Evolutionary conservation across 768 basidiomycete species (phyloP), one percentile per base, ranked within the genome.

Genomic region (Boletus sp.): DNA sequence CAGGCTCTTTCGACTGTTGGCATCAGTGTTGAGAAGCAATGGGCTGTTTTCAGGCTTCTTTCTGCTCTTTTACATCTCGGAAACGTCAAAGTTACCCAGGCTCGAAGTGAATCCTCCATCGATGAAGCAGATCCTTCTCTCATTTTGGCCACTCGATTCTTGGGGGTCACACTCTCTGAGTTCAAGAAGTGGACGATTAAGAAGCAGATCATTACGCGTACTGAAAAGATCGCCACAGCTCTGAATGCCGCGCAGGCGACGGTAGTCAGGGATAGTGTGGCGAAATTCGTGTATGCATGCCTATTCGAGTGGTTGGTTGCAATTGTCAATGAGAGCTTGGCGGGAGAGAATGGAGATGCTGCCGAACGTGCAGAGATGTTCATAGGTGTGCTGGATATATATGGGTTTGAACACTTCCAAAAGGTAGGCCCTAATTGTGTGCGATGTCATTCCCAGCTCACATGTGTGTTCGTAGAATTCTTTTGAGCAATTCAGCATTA

Each of bases 151-250:
- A 94, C 94, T 2, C 85, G 89, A 4, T 91, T 99, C 70, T 79
- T 99, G 46, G 97, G 97, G 12, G 84, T 99, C 54, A 87, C 90
- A 51, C 77, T 90, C 32, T 81, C 85, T 17, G 97, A 98, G 58
- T 99, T 99, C 83, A 98, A 92, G 79, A 98, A 92, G 73, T 99
- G 97, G 97, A 95, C 92, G 1, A 75, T 97, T 76, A 98, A 98
- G 81, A 98, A 95, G 75, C 97, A 98, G 75, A 90, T 99, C 60
- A 84, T 84, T 28, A 97, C 97, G 2, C 85, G 97, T 44, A 85
- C 86, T 15, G 97, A 99, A 77, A 98, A 96, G 81, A 98, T 99
- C 57, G 83, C 96, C 24, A 94, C 93, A 0, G 74, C 85, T 51
- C 77, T 99, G 61, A 94, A 84, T 74, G 87, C 84, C 12, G 81